A percentile compares a stretch with the other conserved stretches of the same genome.
Conservation (phyloP, 805 yeast genomes). For the Wickerhamiella vanderwaltii region DNA sequence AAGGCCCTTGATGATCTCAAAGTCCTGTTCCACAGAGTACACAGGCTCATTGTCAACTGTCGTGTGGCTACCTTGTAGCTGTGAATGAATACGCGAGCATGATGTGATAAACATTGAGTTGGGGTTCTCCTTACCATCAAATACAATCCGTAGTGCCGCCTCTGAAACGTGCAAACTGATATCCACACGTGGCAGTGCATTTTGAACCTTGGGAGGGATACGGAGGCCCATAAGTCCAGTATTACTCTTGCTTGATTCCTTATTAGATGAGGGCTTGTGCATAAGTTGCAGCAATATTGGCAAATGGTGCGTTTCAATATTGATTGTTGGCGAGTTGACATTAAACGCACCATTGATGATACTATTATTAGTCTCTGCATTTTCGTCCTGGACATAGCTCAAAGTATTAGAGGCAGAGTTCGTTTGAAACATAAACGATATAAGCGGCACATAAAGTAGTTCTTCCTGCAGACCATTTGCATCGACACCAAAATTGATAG, state of each 20-base stretch:
- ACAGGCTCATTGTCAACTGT: slow-evolving; percentile 3
- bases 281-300: slow-evolving; percentile 24
- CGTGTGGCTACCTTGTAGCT: slow-evolving; percentile 11
- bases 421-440: slow-evolving; percentile 27
- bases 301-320: slow-evolving; percentile 28
- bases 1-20: slow-evolving; percentile 14
- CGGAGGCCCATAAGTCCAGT: neutral
- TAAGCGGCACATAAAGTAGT: slow-evolving; percentile 30
- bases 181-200: slow-evolving; percentile 18
- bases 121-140: slow-evolving; percentile 11
- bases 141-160: slow-evolving; percentile 20
- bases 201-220: slow-evolving; percentile 14
- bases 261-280: neutral
- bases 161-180: slow-evolving; percentile 17
- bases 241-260: neutral
- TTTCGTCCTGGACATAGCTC: slow-evolving; percentile 22
- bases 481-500: slow-evolving; percentile 28
- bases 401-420: slow-evolving; percentile 29
- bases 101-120: slow-evolving; percentile 27
- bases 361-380: slow-evolving; percentile 19
- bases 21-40: slow-evolving; percentile 14
- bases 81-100: slow-evolving; percentile 26
- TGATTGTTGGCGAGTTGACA: slow-evolving; percentile 30
- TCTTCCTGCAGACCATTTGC: slow-evolving; percentile 27
- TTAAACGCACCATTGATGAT: slow-evolving; percentile 17